These are phyloP conservation scores for Acorus calamus DNA, from an alignment of 106 monocot genomes.

Conservation along the genomic window DNA sequence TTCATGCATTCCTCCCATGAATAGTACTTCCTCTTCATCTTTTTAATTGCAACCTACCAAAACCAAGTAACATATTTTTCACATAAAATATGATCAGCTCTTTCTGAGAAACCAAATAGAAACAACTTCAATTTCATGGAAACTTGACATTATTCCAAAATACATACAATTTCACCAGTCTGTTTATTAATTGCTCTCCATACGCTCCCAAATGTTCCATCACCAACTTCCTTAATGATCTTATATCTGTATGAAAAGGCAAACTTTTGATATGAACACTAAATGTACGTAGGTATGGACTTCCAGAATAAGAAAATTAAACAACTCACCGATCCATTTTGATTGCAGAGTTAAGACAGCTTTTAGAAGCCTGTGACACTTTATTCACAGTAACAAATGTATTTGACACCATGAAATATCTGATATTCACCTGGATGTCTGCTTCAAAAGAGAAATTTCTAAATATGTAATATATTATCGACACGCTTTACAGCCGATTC, in stretches of 20 bases:
- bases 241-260: constrained; percentile 12
- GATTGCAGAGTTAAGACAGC: no score
- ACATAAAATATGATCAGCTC: no score
- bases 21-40: constrained; percentile 96
- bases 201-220: constrained; percentile 30
- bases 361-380: no score
- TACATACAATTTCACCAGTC: constrained; percentile 25
- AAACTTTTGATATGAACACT: not conserved
- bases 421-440: no score
- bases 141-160: no score
- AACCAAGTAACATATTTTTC: not conserved
- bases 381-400: no score
- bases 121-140: no score
- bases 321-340: constrained; percentile 23
- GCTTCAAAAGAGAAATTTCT: no score
- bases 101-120: no score
- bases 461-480: not conserved
- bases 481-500: not conserved
- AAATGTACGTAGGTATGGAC: not conserved
- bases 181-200: constrained; percentile 24
- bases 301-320: not conserved
- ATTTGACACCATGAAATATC: no score
- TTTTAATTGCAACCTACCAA: constrained; percentile 87
- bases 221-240: constrained; percentile 27
- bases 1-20: constrained; percentile 98